phyloP scores from a whole-genome alignment of 768 basidiomycete species.

The Collybiopsis confluens region DNA sequence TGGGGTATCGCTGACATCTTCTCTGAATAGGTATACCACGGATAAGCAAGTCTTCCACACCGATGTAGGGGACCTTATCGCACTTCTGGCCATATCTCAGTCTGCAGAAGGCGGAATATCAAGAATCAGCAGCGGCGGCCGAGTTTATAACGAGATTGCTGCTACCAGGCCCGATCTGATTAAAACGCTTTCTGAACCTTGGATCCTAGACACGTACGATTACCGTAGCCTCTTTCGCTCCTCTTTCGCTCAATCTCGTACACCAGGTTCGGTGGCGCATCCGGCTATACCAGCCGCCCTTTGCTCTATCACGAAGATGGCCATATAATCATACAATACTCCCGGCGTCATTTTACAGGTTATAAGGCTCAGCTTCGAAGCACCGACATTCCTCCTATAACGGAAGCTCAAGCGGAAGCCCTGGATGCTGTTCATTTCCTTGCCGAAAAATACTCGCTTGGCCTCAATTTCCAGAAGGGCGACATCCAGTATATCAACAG shows the following conservation, averaged over 20 bases:
- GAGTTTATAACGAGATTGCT: conserved; percentile 44
- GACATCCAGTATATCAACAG: conserved; percentile 49
- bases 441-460: conserved; percentile 38
- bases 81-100: conserved; percentile 36
- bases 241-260: too few species aligned
- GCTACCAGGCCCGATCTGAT: conserved; percentile 42
- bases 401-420: conserved; percentile 46
- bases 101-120: conserved; percentile 42
- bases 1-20: neutral
- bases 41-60: conserved; percentile 50
- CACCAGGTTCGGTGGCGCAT: conserved; percentile 32
- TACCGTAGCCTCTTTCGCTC: neutral
- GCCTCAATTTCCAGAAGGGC: conserved; percentile 43
- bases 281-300: conserved; percentile 32
- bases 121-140: conserved; percentile 37
- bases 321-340: conserved; percentile 41
- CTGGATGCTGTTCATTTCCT: conserved; percentile 41
- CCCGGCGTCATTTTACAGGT: conserved; percentile 41
- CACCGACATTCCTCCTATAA: conserved; percentile 39
- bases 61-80: conserved; percentile 42
- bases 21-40: conserved; percentile 29
- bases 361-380: conserved; percentile 31
- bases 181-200: conserved; percentile 34
- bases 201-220: conserved; percentile 38
- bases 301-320: conserved; percentile 35